Base-by-base conservation (phyloP, 495 filamentous ascomycete genomes). In the Neurospora sp. region DNA sequence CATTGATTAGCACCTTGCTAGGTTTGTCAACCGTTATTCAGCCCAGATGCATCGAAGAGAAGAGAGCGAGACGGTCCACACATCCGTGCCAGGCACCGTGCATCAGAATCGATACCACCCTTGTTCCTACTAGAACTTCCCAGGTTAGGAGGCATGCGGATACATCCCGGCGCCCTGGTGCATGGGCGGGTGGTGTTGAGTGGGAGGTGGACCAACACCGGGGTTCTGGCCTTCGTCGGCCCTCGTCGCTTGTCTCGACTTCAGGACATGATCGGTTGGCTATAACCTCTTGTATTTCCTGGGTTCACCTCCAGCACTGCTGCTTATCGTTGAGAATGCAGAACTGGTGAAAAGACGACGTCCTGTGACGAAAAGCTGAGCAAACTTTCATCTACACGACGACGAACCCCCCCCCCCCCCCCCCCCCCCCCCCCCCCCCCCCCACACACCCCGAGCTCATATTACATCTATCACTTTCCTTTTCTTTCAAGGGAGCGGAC, bases 161-260 rank as follows among this genome's bases (percentile, higher is more conserved):
- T 74, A 70, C 76, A 78, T 78, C 74, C 76, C 76, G 74, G 76
- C 76, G 71, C 68, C 71, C 70, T 76, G 71, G 73, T 71, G 75
- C 76, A 74, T 72, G 65, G 71, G 72, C 37, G 27, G 71, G 70
- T 69, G 38, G 53, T 65, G 53, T 31, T 65, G 53, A 65, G 27
- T 65, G 53, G 53, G 53, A 65, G 53, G 31, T 7, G 71, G 68
- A 42, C 38, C 37, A 22, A 70, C 44, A 39, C 31, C 53, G 27
- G n/a, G 41, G 39, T 44, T 59, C 71, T 69, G 39, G 37, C 39
- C 40, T 38, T 27, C 31, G n/a, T 71, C 37, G 70, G 41, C 27
- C 37, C 39, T 71, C 16, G 40, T 48, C 20, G 40, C 20, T 65
- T 65, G 53, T 65, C 53, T 65, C 27, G 27, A 31, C 53, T 35